Evolutionary conservation across 2,329 filamentous ascomycete genomes (phyloP).

Genomic region (Coniella lustricola): DNA sequence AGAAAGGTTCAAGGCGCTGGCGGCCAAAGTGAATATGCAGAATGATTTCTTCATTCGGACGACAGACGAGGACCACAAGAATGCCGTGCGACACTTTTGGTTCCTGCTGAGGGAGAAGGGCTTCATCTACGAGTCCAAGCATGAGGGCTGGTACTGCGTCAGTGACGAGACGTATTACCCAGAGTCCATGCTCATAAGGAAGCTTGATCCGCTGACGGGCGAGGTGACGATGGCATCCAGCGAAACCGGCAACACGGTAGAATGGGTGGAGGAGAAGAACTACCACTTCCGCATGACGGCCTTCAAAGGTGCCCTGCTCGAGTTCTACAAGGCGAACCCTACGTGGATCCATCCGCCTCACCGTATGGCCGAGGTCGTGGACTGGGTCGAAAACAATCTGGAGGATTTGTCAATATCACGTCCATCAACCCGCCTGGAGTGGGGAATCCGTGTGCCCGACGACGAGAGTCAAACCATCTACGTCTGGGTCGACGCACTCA

Average conservation of each 20-base stretch:
- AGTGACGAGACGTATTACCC: slow-evolving; percentile 97
- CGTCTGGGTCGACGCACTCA: slow-evolving; percentile 92
- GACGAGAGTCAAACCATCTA: slow-evolving; percentile 88
- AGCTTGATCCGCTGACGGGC: slow-evolving; percentile 73
- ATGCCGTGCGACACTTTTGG: slow-evolving; percentile 89
- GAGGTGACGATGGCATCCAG: slow-evolving; percentile 73
- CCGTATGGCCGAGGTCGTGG: slow-evolving; percentile 71
- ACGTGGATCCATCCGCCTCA: slow-evolving; percentile 65
- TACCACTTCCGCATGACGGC: slow-evolving; percentile 90
- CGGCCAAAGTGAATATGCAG: slow-evolving; percentile 59
- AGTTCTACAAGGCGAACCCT: slow-evolving; percentile 73
- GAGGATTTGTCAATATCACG: slow-evolving; percentile 86
- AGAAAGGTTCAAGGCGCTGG: slow-evolving; percentile 70
- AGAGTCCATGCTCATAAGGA: slow-evolving; percentile 62
- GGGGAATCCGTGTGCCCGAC: slow-evolving; percentile 84
- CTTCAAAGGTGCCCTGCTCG: slow-evolving; percentile 69
- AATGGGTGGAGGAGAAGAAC: slow-evolving; percentile 89
- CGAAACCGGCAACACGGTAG: slow-evolving; percentile 87
- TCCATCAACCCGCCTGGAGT: slow-evolving; percentile 67
- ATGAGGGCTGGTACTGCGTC: slow-evolving; percentile 94
- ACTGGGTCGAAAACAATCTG: slow-evolving; percentile 69
- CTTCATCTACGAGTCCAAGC: slow-evolving; percentile 76
- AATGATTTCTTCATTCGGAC: slow-evolving; percentile 90
- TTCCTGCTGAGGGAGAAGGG: slow-evolving; percentile 65
- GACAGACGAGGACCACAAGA: slow-evolving; percentile 73